Evolutionary conservation across 208 protist genomes (phyloP).

Genomic region (Crithidia mellificae): DNA sequence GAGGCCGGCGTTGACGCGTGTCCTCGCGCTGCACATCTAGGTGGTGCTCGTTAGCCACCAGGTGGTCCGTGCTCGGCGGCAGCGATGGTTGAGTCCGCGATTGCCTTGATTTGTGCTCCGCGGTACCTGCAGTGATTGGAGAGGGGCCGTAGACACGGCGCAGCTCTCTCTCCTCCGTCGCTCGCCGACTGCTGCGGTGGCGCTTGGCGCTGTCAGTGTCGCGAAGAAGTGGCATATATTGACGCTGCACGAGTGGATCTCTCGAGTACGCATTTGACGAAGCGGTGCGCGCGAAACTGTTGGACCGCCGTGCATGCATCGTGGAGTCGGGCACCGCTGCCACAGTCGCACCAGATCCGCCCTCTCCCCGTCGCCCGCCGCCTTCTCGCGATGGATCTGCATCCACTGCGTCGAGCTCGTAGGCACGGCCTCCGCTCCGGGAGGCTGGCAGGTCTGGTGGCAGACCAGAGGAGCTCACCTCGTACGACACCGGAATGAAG

Average conservation of each 20-base stretch:
- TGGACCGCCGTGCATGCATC: not conserved
- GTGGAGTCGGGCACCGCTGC: too few relatives aligned
- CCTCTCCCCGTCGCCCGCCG: too few relatives aligned
- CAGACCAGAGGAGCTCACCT: slow-evolving; percentile 1
- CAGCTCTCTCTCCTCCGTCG: not conserved
- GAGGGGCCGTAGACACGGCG: not conserved
- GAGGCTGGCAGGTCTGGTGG: not conserved
- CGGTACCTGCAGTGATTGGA: not conserved
- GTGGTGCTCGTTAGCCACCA: too few relatives aligned
- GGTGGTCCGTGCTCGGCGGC: not conserved
- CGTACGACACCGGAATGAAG: slow-evolving; percentile 26
- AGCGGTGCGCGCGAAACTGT: not conserved
- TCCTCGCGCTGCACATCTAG: not conserved
- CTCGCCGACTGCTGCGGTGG: not conserved
- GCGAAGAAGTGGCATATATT: not conserved
- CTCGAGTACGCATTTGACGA: not conserved
- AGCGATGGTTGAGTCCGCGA: not conserved
- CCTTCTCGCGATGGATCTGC: too few relatives aligned
- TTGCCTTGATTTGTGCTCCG: not conserved
- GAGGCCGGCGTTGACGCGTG: not conserved
- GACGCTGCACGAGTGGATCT: not conserved
- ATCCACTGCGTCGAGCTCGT: too few relatives aligned
- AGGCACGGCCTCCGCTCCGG: too few relatives aligned
- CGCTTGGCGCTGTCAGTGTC: not conserved
- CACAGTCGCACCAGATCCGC: not conserved